phyloP scores from a whole-genome alignment of 1,284 basidiomycete genomes.

The Ustilago tritici region DNA sequence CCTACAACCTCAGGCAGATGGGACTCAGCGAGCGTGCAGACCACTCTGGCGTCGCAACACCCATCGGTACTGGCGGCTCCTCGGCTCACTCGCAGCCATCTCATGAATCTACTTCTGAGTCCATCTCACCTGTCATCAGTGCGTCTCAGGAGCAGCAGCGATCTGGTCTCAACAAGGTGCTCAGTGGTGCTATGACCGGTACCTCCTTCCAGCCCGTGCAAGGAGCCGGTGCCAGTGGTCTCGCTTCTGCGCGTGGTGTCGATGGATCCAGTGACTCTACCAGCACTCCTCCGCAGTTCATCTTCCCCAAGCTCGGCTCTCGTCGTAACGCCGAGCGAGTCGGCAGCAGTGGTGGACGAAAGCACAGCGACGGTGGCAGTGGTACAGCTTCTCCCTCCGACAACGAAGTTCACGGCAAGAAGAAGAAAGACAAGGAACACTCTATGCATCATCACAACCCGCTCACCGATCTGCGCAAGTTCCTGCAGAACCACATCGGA shows the following conservation, averaged over 20 bases:
- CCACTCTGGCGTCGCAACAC: slow-evolving; percentile 45
- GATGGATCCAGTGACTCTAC: slow-evolving; percentile 33
- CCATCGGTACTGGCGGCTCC: slow-evolving; percentile 52
- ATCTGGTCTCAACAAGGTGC: slow-evolving; percentile 43
- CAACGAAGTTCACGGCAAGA: slow-evolving; percentile 38
- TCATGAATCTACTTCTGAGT: slow-evolving; percentile 16
- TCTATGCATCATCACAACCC: slow-evolving; percentile 56
- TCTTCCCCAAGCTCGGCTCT: slow-evolving; percentile 65
- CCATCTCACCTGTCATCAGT: slow-evolving; percentile 29
- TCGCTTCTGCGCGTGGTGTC: slow-evolving; percentile 55
- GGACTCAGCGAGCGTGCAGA: slow-evolving; percentile 45
- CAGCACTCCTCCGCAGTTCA: slow-evolving; percentile 62
- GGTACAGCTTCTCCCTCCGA: slow-evolving; percentile 47
- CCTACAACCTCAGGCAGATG: slow-evolving; percentile 44
- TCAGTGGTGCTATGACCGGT: slow-evolving; percentile 49
- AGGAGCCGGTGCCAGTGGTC: slow-evolving; percentile 57
- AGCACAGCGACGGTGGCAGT: slow-evolving; percentile 29
- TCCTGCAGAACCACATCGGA: slow-evolving; percentile 65
- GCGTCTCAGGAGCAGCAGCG: slow-evolving; percentile 19
- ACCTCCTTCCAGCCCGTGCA: slow-evolving; percentile 42
- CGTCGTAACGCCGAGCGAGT: slow-evolving; percentile 39
- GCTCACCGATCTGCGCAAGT: slow-evolving; percentile 59
- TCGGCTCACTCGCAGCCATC: slow-evolving; percentile 15
- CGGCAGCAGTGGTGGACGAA: slow-evolving; percentile 27
- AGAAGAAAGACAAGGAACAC: slow-evolving; percentile 57